Conservation (phyloP, 108 stramenopile genomes). For the Discostella pseudostelligera region DNA sequence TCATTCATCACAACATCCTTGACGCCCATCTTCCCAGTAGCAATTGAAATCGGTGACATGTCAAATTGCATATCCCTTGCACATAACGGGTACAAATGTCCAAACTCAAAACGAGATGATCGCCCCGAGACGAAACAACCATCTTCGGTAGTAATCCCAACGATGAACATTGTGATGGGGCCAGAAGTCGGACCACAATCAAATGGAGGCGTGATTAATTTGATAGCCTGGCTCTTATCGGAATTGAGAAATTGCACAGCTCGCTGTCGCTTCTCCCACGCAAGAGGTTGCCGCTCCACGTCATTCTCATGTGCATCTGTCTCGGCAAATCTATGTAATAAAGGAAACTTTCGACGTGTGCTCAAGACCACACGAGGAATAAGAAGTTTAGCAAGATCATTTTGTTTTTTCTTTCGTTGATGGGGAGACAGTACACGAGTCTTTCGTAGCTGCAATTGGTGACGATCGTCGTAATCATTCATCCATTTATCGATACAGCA, state of each 20-base stretch:
- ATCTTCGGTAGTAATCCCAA: conserved; percentile 85
- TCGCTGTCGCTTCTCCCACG: conserved; percentile 42
- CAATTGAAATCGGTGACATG: conserved; percentile 64
- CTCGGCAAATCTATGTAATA: conserved; percentile 36
- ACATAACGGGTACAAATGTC: conserved; percentile 63
- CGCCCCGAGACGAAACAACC: conserved; percentile 84
- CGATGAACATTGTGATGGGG: conserved; percentile 74
- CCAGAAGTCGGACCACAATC: conserved; percentile 58
- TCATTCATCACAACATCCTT: conserved; percentile 8
- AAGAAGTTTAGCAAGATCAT: conserved; percentile 13
- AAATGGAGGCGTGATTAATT: conserved; percentile 75
- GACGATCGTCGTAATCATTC: conserved; percentile 12
- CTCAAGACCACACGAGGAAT: conserved; percentile 40
- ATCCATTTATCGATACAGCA: conserved; percentile 28
- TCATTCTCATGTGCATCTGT: conserved; percentile 22
- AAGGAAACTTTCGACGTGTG: conserved; percentile 30
- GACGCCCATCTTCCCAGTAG: conserved; percentile 35
- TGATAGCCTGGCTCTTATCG: conserved; percentile 57
- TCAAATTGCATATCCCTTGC: conserved; percentile 49
- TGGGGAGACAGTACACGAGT: background rate
- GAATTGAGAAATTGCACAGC: conserved; percentile 78
- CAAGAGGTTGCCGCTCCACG: conserved; percentile 1
- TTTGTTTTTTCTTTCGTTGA: conserved; percentile 18
- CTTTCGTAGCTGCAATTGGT: background rate
- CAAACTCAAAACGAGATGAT: conserved; percentile 67